Evolutionary conservation across 2,329 filamentous ascomycete species (phyloP), one percentile per base, ranked within the genome.

Genomic region (Fusarium anguioides): DNA sequence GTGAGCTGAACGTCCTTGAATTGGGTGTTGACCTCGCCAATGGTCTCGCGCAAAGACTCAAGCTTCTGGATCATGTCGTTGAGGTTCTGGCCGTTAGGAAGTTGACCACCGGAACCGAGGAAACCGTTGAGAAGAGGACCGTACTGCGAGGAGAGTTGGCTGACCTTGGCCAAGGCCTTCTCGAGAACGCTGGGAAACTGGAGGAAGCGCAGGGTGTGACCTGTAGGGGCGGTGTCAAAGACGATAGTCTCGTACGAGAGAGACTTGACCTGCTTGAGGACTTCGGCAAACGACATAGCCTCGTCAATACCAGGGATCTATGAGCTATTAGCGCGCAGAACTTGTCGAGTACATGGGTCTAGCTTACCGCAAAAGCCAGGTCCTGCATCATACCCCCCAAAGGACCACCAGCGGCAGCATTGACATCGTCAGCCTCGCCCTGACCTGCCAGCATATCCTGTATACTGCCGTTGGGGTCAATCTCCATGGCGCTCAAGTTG

Each of bases 361-460:
- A 82, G 90, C 64, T 27, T 81, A 97, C 94, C 70, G 93, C 94
- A 80, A 98, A 97, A 0, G 96, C 96, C 70, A 99, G 84, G 80
- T 99, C 96, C 81, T 99, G 96, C 91, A 98, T 97, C 94, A 98
- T 97, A 72, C 91, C 91, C 24, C 95, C 94, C 82, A 97, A 89
- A 17, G 60, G 60, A 15, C 86, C 87, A 42, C 89, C 90, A 48
- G 86, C 87, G 82, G 92, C 89, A 37, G 89, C 89, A 69, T 94
- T 91, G 70, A 80, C 74, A 18, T 81, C 79, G 24, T 85, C 87
- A 47, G 92, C 92, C 18, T 93, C 93, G 40, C 87, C 89, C 76
- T 89, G 86, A 3, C 90, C 91, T 11, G 92, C 91, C 66, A 99
- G 83, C 56, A 99, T 82, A 78, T 99, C 96, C 81, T 97, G 96